Evolutionary conservation across 192 early-diverging fungal species (phyloP).

Genomic region (Rhizoclosmatium sp.): DNA sequence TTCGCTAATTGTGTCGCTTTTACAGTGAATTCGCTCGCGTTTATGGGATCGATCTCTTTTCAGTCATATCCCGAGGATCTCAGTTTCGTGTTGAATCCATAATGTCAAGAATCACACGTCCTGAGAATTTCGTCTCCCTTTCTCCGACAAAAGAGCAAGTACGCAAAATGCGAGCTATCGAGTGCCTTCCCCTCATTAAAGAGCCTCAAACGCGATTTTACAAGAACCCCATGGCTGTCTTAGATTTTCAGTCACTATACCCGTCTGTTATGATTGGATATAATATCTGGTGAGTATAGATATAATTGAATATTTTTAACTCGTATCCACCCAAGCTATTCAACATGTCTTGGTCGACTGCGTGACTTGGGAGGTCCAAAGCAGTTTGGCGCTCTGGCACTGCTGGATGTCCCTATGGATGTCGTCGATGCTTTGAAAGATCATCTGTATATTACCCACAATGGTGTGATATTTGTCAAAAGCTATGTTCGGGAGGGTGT

Average conservation of each 20-base stretch:
- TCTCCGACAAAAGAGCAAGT: slow-evolving; percentile 80
- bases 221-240: slow-evolving; percentile 82
- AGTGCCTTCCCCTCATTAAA: slow-evolving; percentile 88
- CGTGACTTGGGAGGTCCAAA: slow-evolving; percentile 48
- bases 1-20: neutral
- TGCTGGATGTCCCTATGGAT: slow-evolving; percentile 66
- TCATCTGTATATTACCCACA: slow-evolving; percentile 79
- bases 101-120: slow-evolving; percentile 60
- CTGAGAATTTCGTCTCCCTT: slow-evolving; percentile 80
- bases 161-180: slow-evolving; percentile 66
- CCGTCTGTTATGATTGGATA: slow-evolving; percentile 97
- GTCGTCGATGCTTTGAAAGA: slow-evolving; percentile 71
- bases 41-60: slow-evolving; percentile 91
- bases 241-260: slow-evolving; percentile 95
- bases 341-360: slow-evolving; percentile 78
- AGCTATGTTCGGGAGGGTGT: slow-evolving; percentile 79
- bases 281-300: slow-evolving; percentile 79
- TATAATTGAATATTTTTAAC: slow-evolving; percentile 14
- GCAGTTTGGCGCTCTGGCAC: slow-evolving; percentile 69
- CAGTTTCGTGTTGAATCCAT: slow-evolving; percentile 93
- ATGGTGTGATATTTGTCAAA: slow-evolving; percentile 88
- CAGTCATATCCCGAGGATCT: slow-evolving; percentile 87
- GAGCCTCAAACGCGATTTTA: slow-evolving; percentile 88
- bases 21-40: slow-evolving; percentile 85
- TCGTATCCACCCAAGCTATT: slow-evolving; percentile 20